Percentiles rank a stretch among this genome's conserved stretches.
These are phyloP conservation scores for Coemansia furcata DNA, from an alignment of 192 early-diverging fungal species.

Conservation along the genomic window DNA sequence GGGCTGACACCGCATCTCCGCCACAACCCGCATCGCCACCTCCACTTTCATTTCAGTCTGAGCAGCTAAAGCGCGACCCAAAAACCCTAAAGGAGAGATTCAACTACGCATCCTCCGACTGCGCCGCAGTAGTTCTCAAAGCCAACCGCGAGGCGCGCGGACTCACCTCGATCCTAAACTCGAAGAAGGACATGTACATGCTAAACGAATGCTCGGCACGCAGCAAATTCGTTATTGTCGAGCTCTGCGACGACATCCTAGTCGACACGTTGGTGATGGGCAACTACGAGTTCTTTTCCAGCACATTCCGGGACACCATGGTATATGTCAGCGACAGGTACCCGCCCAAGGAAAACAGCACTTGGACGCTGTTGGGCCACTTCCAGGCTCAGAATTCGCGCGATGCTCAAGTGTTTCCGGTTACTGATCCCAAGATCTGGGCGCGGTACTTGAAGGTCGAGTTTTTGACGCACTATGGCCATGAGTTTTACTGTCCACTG, in stretches of 20 bases:
- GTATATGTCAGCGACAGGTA: slow-evolving; percentile 77
- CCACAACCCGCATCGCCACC: background rate
- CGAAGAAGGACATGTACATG: slow-evolving; percentile 95
- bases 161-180: slow-evolving; percentile 76
- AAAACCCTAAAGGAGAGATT: slow-evolving; percentile 80
- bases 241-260: slow-evolving; percentile 92
- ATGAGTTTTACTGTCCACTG: slow-evolving; percentile 92
- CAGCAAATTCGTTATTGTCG: slow-evolving; percentile 83
- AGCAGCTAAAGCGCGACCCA: slow-evolving; percentile 26
- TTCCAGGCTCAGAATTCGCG: slow-evolving; percentile 85
- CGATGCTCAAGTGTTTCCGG: slow-evolving; percentile 85
- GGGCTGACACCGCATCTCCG: background rate
- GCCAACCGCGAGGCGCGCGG: slow-evolving; percentile 84
- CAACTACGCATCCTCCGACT: slow-evolving; percentile 93
- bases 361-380: slow-evolving; percentile 79
- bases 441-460: slow-evolving; percentile 85
- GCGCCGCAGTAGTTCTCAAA: slow-evolving; percentile 84
- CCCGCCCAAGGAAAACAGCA: slow-evolving; percentile 63
- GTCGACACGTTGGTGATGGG: slow-evolving; percentile 87
- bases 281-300: slow-evolving; percentile 97
- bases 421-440: slow-evolving; percentile 72
- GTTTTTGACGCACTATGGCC: slow-evolving; percentile 84
- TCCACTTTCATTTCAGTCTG: background rate
- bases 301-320: slow-evolving; percentile 85
- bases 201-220: slow-evolving; percentile 80